These are phyloP conservation scores for Halenospora varia DNA, from an alignment of 495 filamentous ascomycete species.

Conservation along the genomic window DNA sequence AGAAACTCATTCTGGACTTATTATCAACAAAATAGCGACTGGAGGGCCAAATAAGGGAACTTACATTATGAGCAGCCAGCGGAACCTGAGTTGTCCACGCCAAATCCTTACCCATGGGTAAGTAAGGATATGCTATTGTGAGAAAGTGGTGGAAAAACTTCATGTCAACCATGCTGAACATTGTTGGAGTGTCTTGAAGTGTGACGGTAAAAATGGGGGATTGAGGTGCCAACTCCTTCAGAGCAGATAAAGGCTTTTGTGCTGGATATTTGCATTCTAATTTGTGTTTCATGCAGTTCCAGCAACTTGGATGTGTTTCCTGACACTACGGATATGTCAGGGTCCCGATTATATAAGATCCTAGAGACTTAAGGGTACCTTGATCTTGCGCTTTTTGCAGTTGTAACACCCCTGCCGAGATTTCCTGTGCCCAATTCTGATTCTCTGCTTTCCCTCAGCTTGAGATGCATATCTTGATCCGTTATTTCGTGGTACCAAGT, in stretches of 20 bases:
- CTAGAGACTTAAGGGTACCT: too few species aligned
- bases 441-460: neutral
- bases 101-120: conserved; percentile 19
- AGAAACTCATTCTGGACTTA: conserved; percentile 19
- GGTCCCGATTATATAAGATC: too few species aligned
- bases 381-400: conserved; percentile 24
- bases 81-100: conserved; percentile 19
- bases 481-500: too few species aligned
- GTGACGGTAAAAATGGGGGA: conserved; percentile 10
- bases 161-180: conserved; percentile 19
- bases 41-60: neutral
- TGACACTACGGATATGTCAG: conserved; percentile 23
- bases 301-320: conserved; percentile 21
- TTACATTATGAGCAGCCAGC: conserved; percentile 22
- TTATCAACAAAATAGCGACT: neutral
- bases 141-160: conserved; percentile 24
- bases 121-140: conserved; percentile 18
- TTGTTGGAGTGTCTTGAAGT: conserved; percentile 16
- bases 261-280: conserved; percentile 17
- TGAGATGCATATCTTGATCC: too few species aligned
- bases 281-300: conserved; percentile 12
- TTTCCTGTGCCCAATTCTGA: conserved; percentile 21
- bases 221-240: conserved; percentile 1
- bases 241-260: conserved; percentile 10
- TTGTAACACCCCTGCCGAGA: conserved; percentile 21